Conservation (phyloP, 2,329 filamentous ascomycete species). For the Microthyrium microscopicum region DNA sequence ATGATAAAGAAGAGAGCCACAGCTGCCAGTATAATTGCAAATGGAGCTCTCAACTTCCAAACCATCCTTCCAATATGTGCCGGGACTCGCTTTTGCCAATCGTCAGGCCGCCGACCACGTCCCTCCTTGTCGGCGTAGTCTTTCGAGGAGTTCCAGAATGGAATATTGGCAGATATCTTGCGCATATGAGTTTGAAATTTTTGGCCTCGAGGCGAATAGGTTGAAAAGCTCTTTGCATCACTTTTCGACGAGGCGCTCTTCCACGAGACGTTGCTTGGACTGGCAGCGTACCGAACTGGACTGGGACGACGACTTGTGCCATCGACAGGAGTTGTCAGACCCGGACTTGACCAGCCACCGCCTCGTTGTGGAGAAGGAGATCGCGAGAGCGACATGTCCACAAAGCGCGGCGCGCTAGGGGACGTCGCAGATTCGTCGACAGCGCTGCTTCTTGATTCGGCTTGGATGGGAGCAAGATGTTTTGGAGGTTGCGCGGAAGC, state of each 20-base stretch:
- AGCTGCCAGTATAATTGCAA: slow-evolving; percentile 43
- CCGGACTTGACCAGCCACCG: slow-evolving; percentile 79
- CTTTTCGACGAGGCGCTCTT: slow-evolving; percentile 66
- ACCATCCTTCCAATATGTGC: slow-evolving; percentile 32
- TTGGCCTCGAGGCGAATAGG: slow-evolving; percentile 58
- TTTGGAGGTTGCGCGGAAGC: too few species aligned
- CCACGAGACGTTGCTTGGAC: slow-evolving; percentile 51
- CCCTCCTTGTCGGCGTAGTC: slow-evolving; percentile 67
- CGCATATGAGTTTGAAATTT: slow-evolving; percentile 76
- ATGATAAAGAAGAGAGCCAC: slow-evolving; percentile 45
- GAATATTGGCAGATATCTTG: slow-evolving; percentile 61
- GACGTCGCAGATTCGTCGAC: not conserved
- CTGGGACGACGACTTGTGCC: slow-evolving; percentile 48
- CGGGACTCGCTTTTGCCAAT: slow-evolving; percentile 17
- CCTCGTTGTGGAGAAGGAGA: slow-evolving; percentile 73
- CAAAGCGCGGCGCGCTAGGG: slow-evolving; percentile 4
- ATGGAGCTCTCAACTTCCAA: slow-evolving; percentile 47
- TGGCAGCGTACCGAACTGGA: slow-evolving; percentile 36
- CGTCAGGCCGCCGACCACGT: slow-evolving; percentile 34
- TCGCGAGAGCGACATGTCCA: slow-evolving; percentile 63
- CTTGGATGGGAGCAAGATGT: too few species aligned
- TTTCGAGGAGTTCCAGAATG: slow-evolving; percentile 47
- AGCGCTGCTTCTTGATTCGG: not conserved
- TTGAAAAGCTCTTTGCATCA: slow-evolving; percentile 53
- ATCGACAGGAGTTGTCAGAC: slow-evolving; percentile 47